Percentiles rank a stretch among this genome's conserved stretches.
Conservation (phyloP, 345 rosid genomes). For the Alliaria petiolata region DNA sequence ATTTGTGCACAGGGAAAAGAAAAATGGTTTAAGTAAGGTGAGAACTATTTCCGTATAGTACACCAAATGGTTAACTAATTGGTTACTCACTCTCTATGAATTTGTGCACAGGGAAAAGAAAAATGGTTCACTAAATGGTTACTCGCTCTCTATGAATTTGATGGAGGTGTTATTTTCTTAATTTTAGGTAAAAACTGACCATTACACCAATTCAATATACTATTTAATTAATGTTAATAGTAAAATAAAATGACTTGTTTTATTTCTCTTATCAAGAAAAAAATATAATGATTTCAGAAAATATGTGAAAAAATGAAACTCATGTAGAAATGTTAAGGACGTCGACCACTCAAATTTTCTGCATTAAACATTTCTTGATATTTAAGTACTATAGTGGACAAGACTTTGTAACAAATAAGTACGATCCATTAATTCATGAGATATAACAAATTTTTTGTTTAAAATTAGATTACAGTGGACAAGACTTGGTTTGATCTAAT, state of each 20-base stretch:
- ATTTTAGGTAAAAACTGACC: not conserved
- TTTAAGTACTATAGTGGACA: too few species aligned
- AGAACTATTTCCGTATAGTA: too few species aligned
- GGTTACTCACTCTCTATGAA: too few species aligned
- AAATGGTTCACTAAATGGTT: too few species aligned
- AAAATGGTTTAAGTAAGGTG: too few species aligned
- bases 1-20: too few species aligned
- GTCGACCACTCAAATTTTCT: not conserved
- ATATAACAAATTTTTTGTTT: not conserved
- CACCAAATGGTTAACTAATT: too few species aligned
- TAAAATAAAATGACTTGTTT: not conserved
- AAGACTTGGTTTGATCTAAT: constrained; percentile 7
- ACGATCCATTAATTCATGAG: not conserved
- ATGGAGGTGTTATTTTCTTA: not conserved
- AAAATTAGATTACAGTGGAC: not conserved
- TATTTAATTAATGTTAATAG: not conserved
- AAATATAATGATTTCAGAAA: not conserved
- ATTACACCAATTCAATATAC: not conserved
- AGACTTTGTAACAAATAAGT: too few species aligned
- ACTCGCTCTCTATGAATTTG: too few species aligned
- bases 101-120: too few species aligned
- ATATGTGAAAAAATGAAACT: too few species aligned
- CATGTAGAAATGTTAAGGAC: not conserved
- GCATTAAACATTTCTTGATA: not conserved
- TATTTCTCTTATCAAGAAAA: too few species aligned